phyloP scores from a whole-genome alignment of 2,329 filamentous ascomycete genomes.

The Fusarium longipes region DNA sequence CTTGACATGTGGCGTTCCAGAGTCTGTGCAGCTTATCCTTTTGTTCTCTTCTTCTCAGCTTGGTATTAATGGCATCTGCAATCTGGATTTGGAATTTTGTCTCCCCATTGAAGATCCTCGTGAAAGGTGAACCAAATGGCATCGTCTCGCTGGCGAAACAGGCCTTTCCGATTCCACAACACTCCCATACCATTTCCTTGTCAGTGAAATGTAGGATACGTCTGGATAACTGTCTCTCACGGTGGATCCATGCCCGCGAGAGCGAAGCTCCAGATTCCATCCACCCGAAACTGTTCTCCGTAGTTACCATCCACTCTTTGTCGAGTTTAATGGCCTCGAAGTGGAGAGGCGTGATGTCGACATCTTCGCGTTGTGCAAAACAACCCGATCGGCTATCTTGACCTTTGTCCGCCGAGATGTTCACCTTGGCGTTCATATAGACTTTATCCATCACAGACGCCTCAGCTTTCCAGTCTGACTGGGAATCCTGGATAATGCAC shows the following conservation, averaged over 20 bases:
- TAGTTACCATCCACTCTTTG: not conserved
- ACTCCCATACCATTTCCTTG: conserved; percentile 7
- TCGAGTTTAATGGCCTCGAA: not conserved
- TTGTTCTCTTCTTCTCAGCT: not conserved
- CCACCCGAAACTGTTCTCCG: not conserved
- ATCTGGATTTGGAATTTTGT: conserved; percentile 1
- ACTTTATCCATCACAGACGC: not conserved
- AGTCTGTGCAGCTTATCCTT: not conserved
- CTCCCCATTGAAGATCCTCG: not conserved
- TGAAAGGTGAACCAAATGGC: not conserved
- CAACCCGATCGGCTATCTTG: not conserved
- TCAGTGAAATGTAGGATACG: not conserved
- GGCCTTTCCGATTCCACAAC: not conserved
- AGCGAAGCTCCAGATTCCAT: not conserved
- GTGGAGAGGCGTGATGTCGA: not conserved
- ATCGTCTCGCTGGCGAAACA: not conserved
- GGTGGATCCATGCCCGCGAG: conserved; percentile 2
- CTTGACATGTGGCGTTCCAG: not conserved
- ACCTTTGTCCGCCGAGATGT: not conserved
- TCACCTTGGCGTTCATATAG: conserved; percentile 3
- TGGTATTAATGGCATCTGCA: not conserved
- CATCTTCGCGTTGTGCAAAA: not conserved
- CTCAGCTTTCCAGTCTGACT: not conserved
- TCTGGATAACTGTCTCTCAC: not conserved
- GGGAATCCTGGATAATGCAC: conserved; percentile 1